Percentiles rank a stretch among this genome's conserved stretches.
phyloP scores from a whole-genome alignment of 169 alveolate genomes.

The Fabrea salina region DNA sequence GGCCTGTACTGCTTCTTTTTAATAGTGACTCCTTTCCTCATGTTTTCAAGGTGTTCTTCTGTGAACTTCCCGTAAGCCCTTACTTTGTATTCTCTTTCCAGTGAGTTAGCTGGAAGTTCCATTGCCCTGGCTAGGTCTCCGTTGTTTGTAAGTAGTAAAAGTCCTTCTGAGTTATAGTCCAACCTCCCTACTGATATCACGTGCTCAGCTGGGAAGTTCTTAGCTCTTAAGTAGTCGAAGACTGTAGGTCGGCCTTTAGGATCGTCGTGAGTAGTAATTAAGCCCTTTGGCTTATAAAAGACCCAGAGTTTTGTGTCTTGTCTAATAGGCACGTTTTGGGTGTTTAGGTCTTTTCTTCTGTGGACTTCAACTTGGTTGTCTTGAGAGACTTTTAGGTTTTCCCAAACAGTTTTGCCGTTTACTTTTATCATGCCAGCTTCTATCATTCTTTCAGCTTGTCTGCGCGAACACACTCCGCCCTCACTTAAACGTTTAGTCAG shows the following conservation, averaged over 20 bases:
- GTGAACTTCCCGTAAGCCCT: slow-evolving; percentile 55
- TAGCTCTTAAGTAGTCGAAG: slow-evolving; percentile 26
- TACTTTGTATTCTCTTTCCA: slow-evolving; percentile 53
- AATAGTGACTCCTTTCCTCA: slow-evolving; percentile 41
- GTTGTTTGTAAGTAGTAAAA: slow-evolving; percentile 48
- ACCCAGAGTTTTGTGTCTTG: background rate
- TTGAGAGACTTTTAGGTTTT: slow-evolving; percentile 36
- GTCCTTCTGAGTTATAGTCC: slow-evolving; percentile 57
- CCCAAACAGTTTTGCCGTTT: slow-evolving; percentile 33
- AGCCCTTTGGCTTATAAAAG: slow-evolving; percentile 40
- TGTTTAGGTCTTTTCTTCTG: slow-evolving; percentile 2
- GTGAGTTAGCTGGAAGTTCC: slow-evolving; percentile 37
- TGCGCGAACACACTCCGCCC: slow-evolving; percentile 50
- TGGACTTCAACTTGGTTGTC: slow-evolving; percentile 31
- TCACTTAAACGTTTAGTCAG: slow-evolving; percentile 46
- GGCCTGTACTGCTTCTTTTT: slow-evolving; percentile 34
- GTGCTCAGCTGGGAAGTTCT: slow-evolving; percentile 38
- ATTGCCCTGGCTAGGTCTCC: slow-evolving; percentile 57
- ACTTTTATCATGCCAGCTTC: slow-evolving; percentile 52
- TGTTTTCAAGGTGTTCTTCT: slow-evolving; percentile 31
- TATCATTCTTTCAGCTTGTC: slow-evolving; percentile 55
- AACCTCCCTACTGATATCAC: slow-evolving; percentile 50
- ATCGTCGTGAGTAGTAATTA: slow-evolving; percentile 44
- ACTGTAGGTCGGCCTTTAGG: slow-evolving; percentile 43
- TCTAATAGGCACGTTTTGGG: background rate